Evolutionary conservation across 805 yeast species (phyloP).

Genomic region (Metschnikowia proteae): DNA sequence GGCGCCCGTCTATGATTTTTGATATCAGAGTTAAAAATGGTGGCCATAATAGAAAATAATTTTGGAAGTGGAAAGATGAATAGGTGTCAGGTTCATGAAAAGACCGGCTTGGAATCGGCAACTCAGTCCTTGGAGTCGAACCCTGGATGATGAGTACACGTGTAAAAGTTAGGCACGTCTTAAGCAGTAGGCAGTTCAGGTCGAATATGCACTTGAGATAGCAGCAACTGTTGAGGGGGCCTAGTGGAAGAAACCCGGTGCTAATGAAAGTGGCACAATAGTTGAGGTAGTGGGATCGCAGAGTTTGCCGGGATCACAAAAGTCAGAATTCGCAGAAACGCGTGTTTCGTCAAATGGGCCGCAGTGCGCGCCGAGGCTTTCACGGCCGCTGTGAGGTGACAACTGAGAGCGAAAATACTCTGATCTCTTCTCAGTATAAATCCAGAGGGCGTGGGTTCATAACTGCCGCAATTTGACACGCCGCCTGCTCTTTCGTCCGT

Average conservation of each 20-base stretch:
- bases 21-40: slow-evolving; percentile 39
- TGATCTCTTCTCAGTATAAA: background rate
- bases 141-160: background rate
- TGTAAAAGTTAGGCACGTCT: background rate
- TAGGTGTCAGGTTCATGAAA: background rate
- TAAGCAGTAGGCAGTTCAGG: background rate
- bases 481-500: background rate
- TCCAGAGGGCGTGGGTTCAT: slow-evolving; percentile 1
- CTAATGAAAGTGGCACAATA: background rate
- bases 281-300: background rate
- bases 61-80: background rate
- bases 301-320: slow-evolving; percentile 5
- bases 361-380: slow-evolving; percentile 5
- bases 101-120: background rate
- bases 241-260: background rate
- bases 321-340: slow-evolving; percentile 5
- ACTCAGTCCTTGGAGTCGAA: background rate
- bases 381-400: background rate
- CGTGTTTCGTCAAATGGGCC: slow-evolving; percentile 3
- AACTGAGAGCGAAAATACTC: background rate
- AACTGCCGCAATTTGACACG: slow-evolving; percentile 1
- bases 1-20: slow-evolving; percentile 43
- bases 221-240: background rate
- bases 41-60: slow-evolving; percentile 26
- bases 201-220: background rate